phyloP scores from a whole-genome alignment of 495 filamentous ascomycete genomes.

The Cladorrhinum samala region DNA sequence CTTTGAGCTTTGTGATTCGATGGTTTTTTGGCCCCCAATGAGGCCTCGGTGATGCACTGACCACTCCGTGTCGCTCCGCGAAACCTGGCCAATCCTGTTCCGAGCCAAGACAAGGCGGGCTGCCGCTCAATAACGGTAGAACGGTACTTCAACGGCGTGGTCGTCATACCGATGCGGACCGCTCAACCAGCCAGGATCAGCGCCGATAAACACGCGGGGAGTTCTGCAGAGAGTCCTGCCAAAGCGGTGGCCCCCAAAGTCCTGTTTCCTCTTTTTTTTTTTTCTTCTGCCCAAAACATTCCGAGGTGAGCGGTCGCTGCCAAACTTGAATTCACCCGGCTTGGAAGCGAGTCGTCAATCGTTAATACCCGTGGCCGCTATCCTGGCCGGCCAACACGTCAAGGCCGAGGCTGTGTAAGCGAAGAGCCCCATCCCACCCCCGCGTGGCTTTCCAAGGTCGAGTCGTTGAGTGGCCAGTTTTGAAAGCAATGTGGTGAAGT shows the following conservation, averaged over 20 bases:
- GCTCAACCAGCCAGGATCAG: neutral
- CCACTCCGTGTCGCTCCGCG: constrained; percentile 4
- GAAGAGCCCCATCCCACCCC: constrained; percentile 9
- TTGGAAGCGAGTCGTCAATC: neutral
- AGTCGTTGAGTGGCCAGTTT: constrained; percentile 4
- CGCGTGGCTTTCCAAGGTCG: neutral
- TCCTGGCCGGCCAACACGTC: constrained; percentile 10
- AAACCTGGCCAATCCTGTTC: neutral
- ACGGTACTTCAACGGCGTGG: neutral
- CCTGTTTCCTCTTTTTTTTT: neutral
- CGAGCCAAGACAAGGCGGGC: neutral
- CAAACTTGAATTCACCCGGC: neutral
- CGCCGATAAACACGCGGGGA: neutral
- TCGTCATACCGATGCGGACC: constrained; percentile 1
- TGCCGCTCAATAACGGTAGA: neutral
- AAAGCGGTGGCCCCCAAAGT: neutral
- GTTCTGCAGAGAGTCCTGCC: neutral
- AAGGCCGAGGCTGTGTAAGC: constrained; percentile 14
- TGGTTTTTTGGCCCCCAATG: neutral
- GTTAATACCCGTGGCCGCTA: constrained; percentile 7
- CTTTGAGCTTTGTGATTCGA: constrained; percentile 3
- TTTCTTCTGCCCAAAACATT: neutral
- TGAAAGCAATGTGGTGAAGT: neutral
- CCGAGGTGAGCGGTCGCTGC: neutral
- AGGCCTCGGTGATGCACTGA: constrained; percentile 8